A percentile compares a stretch with the other conserved stretches of the same genome.
Conservation (phyloP, 257 asterid genomes). For the Fraxinus cuspidata region DNA sequence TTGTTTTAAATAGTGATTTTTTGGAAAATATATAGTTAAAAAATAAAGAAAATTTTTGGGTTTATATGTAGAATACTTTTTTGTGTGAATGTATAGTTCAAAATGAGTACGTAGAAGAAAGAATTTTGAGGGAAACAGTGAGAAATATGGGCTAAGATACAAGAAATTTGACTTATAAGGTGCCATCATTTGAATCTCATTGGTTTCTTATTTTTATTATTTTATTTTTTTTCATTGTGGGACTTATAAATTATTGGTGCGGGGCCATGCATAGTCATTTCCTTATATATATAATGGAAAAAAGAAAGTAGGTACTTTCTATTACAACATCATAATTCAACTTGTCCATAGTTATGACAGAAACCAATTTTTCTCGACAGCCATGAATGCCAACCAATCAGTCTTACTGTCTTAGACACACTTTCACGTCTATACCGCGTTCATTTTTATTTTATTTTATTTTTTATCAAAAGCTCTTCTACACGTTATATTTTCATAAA, state of each 20-base stretch:
- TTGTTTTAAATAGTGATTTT: too few species aligned
- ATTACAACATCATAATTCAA: neutral
- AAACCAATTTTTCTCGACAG: neutral
- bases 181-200: neutral
- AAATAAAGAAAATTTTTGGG: too few species aligned
- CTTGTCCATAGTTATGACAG: neutral
- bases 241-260: constrained; percentile 27
- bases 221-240: neutral
- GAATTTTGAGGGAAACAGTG: too few species aligned
- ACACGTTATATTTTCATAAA: neutral
- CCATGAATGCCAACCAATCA: neutral
- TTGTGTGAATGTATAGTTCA: too few species aligned
- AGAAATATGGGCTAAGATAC: too few species aligned
- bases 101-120: too few species aligned
- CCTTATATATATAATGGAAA: neutral
- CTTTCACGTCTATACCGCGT: neutral
- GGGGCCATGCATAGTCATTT: constrained; percentile 30
- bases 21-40: too few species aligned
- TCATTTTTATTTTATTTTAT: neutral
- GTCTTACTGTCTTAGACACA: neutral
- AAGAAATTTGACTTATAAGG: neutral
- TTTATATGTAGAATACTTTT: too few species aligned
- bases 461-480: neutral
- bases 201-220: neutral
- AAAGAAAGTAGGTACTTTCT: constrained; percentile 15